Base-by-base conservation (phyloP, 345 rosid genomes). In the Citrus glauca region DNA sequence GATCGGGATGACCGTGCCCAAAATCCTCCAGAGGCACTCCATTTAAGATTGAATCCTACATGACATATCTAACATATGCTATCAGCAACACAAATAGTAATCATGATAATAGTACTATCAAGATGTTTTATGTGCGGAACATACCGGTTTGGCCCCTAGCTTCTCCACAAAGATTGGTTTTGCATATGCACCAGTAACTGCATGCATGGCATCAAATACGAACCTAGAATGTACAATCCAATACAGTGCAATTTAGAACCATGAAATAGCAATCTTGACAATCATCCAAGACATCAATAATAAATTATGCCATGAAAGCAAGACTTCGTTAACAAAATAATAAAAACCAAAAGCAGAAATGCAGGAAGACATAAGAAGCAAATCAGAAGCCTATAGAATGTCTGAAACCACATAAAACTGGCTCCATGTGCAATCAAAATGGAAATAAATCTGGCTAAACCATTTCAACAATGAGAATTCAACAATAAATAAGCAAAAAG, bases 1-100 rank as follows among this genome's bases (percentile, higher is more conserved):
- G 99, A 84, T 94, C 97, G 19, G 99, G 99, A 88, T 94, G 98
- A 74, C 99, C 97, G 83, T 89, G 98, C 55, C 97, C 97, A 88
- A 94, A 96, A 88, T 94, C 99, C 87, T 91, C 97, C 38, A 89
- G 82, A 73, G 99, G 98, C 71, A 90, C 92, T 81, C 98, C 98
- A 74, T 92, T 94, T 68, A 71, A 77, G 81, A 95, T 91, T 66
- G 98, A 93, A 81, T 90, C 97, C 99, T 94, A 75, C 81, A 87
- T 30, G 70, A 71, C 61, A 79, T 53, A 42, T 59, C 80, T 78
- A 83, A 73, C 53, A 83, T 82, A 74, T 81, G 42, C 50, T 28
- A 37, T 84, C 74, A 78, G 68, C 56, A 65, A 67, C 40, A 72
- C 77, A 64, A 61, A 69, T 56, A 28, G 69, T 55, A 71, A 65